Evolutionary conservation across 306 rosid species (phyloP).

Genomic region (Pterocarpus santalinus): DNA sequence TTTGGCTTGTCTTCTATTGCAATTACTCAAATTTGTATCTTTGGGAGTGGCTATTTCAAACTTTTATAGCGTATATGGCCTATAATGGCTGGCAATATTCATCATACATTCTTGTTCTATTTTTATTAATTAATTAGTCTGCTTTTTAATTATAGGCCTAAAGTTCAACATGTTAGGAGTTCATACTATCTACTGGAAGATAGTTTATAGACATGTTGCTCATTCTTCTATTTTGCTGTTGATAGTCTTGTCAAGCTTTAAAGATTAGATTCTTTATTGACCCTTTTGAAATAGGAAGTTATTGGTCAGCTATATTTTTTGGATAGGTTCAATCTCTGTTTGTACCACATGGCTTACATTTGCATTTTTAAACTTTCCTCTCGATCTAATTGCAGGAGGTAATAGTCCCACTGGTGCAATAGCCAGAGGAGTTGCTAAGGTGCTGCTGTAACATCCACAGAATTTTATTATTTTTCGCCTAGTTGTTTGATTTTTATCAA

Average conservation of each 20-base stretch:
- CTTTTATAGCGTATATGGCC: background rate
- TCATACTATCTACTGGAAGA: background rate
- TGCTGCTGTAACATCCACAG: no score
- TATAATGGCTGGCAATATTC: background rate
- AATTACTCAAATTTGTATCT: constrained; percentile 7
- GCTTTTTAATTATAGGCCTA: constrained; percentile 6
- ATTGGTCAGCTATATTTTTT: background rate
- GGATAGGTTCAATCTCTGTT: constrained; percentile 7
- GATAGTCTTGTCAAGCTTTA: background rate
- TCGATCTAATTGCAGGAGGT: constrained; percentile 57
- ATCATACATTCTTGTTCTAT: background rate
- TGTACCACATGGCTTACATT: constrained; percentile 13
- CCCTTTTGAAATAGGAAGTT: background rate
- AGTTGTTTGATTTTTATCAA: no score
- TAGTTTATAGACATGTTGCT: background rate
- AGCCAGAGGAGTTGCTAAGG: constrained; percentile 62
- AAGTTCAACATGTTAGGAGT: background rate
- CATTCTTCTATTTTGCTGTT: background rate
- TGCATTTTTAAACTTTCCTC: background rate
- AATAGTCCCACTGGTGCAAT: constrained; percentile 80
- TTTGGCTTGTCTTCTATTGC: background rate
- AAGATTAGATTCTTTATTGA: constrained; percentile 3
- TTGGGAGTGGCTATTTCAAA: background rate
- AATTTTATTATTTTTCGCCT: no score
- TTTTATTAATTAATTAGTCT: background rate